A percentile compares a stretch with the other conserved stretches of the same genome.
Evolutionary conservation across 2,329 filamentous ascomycete species (phyloP).

Genomic region (Diplodia sapinea): DNA sequence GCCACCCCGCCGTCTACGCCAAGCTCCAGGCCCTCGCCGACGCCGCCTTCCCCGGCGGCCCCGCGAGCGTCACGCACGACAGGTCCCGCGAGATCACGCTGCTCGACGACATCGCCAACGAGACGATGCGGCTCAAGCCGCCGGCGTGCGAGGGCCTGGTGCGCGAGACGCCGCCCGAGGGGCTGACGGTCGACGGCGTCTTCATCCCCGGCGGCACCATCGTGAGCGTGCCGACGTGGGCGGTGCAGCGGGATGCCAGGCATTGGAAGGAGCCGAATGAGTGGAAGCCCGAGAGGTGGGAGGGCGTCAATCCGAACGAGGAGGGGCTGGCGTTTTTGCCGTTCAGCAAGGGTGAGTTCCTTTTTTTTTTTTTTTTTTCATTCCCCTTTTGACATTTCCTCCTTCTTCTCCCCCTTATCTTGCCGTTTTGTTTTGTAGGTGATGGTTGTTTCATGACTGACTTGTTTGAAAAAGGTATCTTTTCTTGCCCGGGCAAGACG

Average conservation of each 20-base stretch:
- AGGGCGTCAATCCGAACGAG: slow-evolving; percentile 5
- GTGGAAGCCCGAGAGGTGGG: slow-evolving; percentile 28
- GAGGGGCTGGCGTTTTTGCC: slow-evolving; percentile 25
- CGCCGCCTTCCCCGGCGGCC: slow-evolving; percentile 38
- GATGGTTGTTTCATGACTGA: neutral
- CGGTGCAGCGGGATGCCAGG: slow-evolving; percentile 32
- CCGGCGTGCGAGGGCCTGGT: slow-evolving; percentile 47
- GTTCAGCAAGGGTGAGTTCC: slow-evolving; percentile 17
- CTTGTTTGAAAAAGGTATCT: slow-evolving; percentile 29
- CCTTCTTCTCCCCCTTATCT: too few species aligned
- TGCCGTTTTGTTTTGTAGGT: neutral
- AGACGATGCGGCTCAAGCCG: slow-evolving; percentile 52
- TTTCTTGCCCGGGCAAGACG: slow-evolving; percentile 37
- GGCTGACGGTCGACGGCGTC: slow-evolving; percentile 44
- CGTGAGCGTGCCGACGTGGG: slow-evolving; percentile 36
- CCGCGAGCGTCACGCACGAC: slow-evolving; percentile 41
- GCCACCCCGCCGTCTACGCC: slow-evolving; percentile 25
- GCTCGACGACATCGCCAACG: slow-evolving; percentile 52
- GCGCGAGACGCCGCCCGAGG: slow-evolving; percentile 48
- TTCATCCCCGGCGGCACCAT: slow-evolving; percentile 43
- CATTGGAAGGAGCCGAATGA: slow-evolving; percentile 3
- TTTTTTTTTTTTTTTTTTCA: neutral
- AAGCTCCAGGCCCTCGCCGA: slow-evolving; percentile 33
- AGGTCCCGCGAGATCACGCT: slow-evolving; percentile 39
- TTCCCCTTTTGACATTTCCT: too few species aligned